Base-by-base conservation (phyloP, 345 rosid genomes). In the Euclidium syriacum region DNA sequence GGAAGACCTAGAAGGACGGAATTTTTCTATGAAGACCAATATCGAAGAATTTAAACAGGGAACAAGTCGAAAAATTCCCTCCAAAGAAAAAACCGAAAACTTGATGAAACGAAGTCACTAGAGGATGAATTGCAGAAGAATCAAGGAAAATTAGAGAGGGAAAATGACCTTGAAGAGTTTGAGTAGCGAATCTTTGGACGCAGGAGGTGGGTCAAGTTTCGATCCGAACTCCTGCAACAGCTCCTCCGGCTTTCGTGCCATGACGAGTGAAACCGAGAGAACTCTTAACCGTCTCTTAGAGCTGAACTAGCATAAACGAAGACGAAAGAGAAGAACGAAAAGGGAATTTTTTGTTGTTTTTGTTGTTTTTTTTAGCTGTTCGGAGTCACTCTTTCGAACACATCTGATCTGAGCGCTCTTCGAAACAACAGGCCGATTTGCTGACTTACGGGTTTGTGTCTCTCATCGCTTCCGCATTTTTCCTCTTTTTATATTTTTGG, bases 221-320 rank as follows among this genome's bases (percentile, higher is more conserved):
- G 96, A 87, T 87, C 99, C 99, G 61, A 90, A 58, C 75, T 85
- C 96, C 78, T 64, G 78, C 34, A 94, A 78, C 79, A 77, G 87
- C 56, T 68, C 79, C 67, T 81, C 81, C n/a, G 79, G 78, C 82
- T 81, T 84, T 40, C 71, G 79, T 5, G 81, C 83, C 99, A 88
- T 92, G 61, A 11, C 68, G 41, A 50, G 6, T 10, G 70, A 68
- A 41, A 39, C 34, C 48, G 2, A 43, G 15, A 15, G 15, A 51
- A 30, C 59, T 64, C 22, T 55, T 12, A 55, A 60, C 38, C 52
- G 41, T 44, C n/a, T 10, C 9, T 66, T 40, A 41, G 22, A 64
- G 32, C 27, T 3, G 27, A 50, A 44, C 22, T 33, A 68, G 26
- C 70, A 57, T 67, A 25, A 67, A 73, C 10, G 16, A 56, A 16